Evolutionary conservation across 352 stramenopile genomes (phyloP).

Genomic region (Phytophthora pseudosyringae): DNA sequence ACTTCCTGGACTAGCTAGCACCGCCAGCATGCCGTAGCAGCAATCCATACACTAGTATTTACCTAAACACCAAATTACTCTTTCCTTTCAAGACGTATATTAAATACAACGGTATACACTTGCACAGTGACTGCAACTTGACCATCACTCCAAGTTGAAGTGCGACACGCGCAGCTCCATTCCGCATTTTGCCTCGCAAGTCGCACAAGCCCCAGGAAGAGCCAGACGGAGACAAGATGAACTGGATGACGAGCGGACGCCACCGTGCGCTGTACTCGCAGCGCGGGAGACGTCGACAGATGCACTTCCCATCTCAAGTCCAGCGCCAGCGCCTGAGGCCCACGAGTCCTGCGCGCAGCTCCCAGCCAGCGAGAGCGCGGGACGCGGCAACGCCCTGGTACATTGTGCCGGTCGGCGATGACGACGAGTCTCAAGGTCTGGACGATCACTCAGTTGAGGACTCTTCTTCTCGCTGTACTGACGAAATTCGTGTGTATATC

Average conservation of each 20-base stretch:
- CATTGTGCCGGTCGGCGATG: conserved; percentile 51
- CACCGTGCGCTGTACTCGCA: conserved; percentile 62
- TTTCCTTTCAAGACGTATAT: not conserved
- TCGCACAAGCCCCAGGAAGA: conserved; percentile 7
- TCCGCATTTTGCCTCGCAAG: conserved; percentile 31
- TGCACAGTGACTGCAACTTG: conserved; percentile 14
- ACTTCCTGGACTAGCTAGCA: conserved; percentile 21
- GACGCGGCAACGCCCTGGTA: conserved; percentile 57
- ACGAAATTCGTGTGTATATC: not conserved
- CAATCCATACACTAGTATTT: too few relatives aligned
- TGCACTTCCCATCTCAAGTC: conserved; percentile 59
- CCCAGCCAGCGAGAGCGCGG: conserved; percentile 14
- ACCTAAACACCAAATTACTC: not conserved
- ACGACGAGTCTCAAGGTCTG: conserved; percentile 60
- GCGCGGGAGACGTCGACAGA: conserved; percentile 51
- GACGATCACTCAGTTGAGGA: too few relatives aligned
- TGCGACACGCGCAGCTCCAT: conserved; percentile 17
- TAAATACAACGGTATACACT: not conserved
- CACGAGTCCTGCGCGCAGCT: conserved; percentile 19
- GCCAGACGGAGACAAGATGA: conserved; percentile 40
- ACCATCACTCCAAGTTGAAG: conserved; percentile 45
- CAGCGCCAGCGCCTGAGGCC: conserved; percentile 38
- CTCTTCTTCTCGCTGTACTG: not conserved
- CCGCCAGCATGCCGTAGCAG: not conserved
- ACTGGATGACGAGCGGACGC: conserved; percentile 73